Base-by-base conservation (phyloP, 805 yeast genomes). In the Kazachstania kunashirensis region DNA sequence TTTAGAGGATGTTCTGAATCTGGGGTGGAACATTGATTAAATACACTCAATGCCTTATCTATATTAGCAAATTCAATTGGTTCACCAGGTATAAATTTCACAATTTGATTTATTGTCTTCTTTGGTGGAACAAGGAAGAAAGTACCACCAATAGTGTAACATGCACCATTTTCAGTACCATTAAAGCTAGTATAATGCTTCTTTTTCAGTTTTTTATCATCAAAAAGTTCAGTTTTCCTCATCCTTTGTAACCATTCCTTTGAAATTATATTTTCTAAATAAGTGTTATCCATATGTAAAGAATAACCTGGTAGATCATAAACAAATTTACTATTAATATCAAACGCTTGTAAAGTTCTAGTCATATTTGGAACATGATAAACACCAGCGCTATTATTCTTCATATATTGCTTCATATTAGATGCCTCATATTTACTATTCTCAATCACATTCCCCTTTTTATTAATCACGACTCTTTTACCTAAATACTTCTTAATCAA, bases 321-420 rank as follows among this genome's bases (percentile, higher is more conserved):
- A 3, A 64, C 39, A 0, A 45, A 29, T 20, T 59, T 54, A 11
- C 53, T 58, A 14, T 42, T 47, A 13, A 70, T 53, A 6, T 55
- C 48, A 44, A 58, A 72, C 4, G 57, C 60, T 38, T 72, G 67
- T 11, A 67, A 48, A 3, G 64, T 68, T 48, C 84, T 67, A 0
- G 95, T 85, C 53, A 77, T 73, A 19, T 85, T 85, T 0, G 95
- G 95, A 31, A 79, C 57, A 36, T 59, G 59, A 1, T 66, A 63
- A 0, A 65, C 64, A 2, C 67, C 68, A 1, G 55, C 52, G 5
- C 40, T 41, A 19, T 57, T 57, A 8, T n/a, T 17, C 24, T 41
- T 46, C 9, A 39, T 19, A 19, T 38, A 42, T 9, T 35, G 30
- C n/a, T 37, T 40, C 4, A 28, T 28, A 19, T 40, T 37, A 14